Base-by-base conservation (phyloP, 106 monocot genomes). In the Dendrobium officinale region DNA sequence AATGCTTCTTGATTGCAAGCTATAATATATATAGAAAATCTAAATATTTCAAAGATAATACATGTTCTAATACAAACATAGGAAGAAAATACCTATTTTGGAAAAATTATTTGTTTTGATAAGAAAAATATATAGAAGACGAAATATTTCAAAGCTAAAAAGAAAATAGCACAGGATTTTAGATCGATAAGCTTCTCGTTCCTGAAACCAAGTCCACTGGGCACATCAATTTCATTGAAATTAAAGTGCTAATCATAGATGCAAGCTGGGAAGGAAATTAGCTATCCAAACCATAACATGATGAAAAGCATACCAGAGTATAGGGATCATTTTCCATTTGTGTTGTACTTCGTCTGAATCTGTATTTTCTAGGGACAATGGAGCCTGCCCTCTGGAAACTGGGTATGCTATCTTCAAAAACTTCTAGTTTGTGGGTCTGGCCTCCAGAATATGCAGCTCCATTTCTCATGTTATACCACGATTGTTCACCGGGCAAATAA, bases 261-360 rank as follows among this genome's bases (percentile, higher is more conserved):
- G 26, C 6, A 10, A 11, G 2, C 1, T 29, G 27, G 5, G 3
- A 5, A 24, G 4, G 2, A 44, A 74, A 44, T 7, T 74, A 44
- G n/a, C 41, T 4, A 74, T 44, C 1, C 13, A 73, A 74, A 8
- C 43, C 18, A 74, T 74, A 74, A 74, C 73, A 40, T 9, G 3
- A 37, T 37, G 37, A 37, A 37, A 37, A 37, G 42, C 81, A 73
- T 90, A 99, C 99, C 91, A 99, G 90, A 79, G 99, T 99, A 64
- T 90, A 99, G 22, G 99, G 99, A 84, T 99, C 99, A 61, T 91
- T 84, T 45, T 79, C 80, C 99, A 95, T 99, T 86, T 99, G 99
- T 33, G 87, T 80, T 31, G 99, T 93, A 80, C 99, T 99, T 67
- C 93, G 83, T 40, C 99, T 88, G 81, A 95, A 93, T 75, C 99